Conservation (phyloP, 1,284 basidiomycete species). For the Malassezia japonica region DNA sequence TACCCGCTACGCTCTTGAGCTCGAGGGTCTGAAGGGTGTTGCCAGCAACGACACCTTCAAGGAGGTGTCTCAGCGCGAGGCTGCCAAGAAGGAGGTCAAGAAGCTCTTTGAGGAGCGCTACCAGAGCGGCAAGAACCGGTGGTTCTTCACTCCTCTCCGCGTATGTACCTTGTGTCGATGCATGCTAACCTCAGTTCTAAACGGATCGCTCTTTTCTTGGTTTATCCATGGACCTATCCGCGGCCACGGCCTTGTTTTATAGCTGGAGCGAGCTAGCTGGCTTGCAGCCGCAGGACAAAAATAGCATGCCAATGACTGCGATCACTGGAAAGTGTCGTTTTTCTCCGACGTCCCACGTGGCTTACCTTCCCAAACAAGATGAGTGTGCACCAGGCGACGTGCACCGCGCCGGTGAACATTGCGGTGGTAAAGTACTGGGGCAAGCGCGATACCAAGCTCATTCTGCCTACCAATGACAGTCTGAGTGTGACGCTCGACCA, state of each 20-base stretch:
- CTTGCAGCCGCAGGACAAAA: slow-evolving; percentile 6
- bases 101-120: slow-evolving; percentile 48
- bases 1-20: slow-evolving; percentile 48
- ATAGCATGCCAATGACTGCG: slow-evolving; percentile 17
- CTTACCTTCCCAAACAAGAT: slow-evolving; percentile 16
- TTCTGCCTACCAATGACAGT: slow-evolving; percentile 94
- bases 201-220: slow-evolving; percentile 1
- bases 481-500: slow-evolving; percentile 94
- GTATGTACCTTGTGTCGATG: slow-evolving; percentile 20
- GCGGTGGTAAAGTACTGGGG: slow-evolving; percentile 93
- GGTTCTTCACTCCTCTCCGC: slow-evolving; percentile 48
- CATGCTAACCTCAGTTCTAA: slow-evolving; percentile 14
- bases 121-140: slow-evolving; percentile 48
- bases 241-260: neutral
- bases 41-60: slow-evolving; percentile 46
- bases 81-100: slow-evolving; percentile 47
- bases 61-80: slow-evolving; percentile 47
- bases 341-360: slow-evolving; percentile 1
- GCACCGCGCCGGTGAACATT: slow-evolving; percentile 88
- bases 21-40: slow-evolving; percentile 46
- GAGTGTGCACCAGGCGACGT: slow-evolving; percentile 67
- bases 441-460: slow-evolving; percentile 87
- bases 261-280: neutral
- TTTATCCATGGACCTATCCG: neutral
- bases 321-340: too few relatives aligned